These are phyloP conservation scores for Monosporascus cannonballus DNA, from an alignment of 2,329 filamentous ascomycete genomes.

Conservation along the genomic window DNA sequence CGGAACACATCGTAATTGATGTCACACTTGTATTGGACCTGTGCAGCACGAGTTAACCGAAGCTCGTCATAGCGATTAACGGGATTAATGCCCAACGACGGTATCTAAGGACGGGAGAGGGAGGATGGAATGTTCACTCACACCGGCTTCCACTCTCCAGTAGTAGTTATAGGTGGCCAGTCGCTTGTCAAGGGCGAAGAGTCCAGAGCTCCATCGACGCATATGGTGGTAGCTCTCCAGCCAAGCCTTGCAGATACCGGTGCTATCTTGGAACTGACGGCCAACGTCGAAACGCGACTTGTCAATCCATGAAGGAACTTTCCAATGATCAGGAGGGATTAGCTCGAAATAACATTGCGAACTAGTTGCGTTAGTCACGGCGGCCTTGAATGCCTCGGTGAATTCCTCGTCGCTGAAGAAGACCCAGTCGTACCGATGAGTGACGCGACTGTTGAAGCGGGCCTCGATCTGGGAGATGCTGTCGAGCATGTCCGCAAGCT, in stretches of 20 bases:
- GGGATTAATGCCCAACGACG: neutral
- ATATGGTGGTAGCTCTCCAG: slow-evolving; percentile 67
- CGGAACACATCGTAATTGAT: slow-evolving; percentile 82
- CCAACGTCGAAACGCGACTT: slow-evolving; percentile 58
- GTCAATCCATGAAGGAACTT: slow-evolving; percentile 66
- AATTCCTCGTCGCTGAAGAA: slow-evolving; percentile 83
- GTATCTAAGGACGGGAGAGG: neutral
- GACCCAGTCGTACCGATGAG: slow-evolving; percentile 75
- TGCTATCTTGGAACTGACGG: slow-evolving; percentile 54
- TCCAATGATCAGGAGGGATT: slow-evolving; percentile 73
- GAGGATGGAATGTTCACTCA: slow-evolving; percentile 29
- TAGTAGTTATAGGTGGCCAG: slow-evolving; percentile 56
- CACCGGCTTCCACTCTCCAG: slow-evolving; percentile 55
- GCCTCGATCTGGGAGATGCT: slow-evolving; percentile 68
- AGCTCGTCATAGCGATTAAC: neutral
- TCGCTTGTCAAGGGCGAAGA: slow-evolving; percentile 74
- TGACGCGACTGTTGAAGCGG: slow-evolving; percentile 71
- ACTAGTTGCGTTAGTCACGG: slow-evolving; percentile 61
- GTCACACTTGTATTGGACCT: slow-evolving; percentile 49
- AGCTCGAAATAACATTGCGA: slow-evolving; percentile 67
- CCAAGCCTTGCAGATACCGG: slow-evolving; percentile 61
- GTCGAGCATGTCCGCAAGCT: slow-evolving; percentile 59
- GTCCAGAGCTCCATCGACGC: slow-evolving; percentile 76
- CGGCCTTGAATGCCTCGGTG: slow-evolving; percentile 67
- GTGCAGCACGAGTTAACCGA: slow-evolving; percentile 10